A percentile compares a stretch with the other conserved stretches of the same genome.
phyloP scores from a whole-genome alignment of 2,329 filamentous ascomycete genomes.

The Stachybotrys echinatus region DNA sequence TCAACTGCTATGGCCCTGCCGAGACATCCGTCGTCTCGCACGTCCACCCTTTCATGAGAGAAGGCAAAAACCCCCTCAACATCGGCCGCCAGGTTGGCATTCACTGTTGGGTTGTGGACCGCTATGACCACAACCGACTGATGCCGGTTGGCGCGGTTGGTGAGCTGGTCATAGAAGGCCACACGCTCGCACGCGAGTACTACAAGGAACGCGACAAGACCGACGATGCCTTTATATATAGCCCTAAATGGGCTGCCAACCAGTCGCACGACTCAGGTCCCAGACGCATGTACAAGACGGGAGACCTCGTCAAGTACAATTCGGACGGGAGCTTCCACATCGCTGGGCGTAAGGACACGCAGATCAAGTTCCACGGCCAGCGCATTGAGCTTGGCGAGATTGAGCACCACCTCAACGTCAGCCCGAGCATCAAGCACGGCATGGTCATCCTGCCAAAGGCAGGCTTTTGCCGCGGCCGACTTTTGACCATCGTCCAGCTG shows the following conservation, averaged over 20 bases:
- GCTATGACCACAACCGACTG: conserved; percentile 16
- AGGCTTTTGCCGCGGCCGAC: conserved; percentile 10
- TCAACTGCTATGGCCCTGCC: conserved; percentile 15
- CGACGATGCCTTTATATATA: conserved; percentile 19
- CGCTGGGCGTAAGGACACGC: conserved; percentile 19
- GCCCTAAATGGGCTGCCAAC: conserved; percentile 7
- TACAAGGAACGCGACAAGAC: conserved; percentile 31
- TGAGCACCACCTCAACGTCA: conserved; percentile 18
- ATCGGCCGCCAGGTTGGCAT: conserved; percentile 12
- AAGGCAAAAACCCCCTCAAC: conserved; percentile 14
- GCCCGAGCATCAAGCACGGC: conserved; percentile 12
- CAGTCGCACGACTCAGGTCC: not conserved
- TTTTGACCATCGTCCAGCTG: conserved; percentile 9
- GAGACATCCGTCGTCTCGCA: conserved; percentile 15
- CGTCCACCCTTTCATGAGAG: conserved; percentile 7
- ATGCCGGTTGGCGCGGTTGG: conserved; percentile 23
- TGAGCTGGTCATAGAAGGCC: conserved; percentile 29
- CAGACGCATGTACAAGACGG: conserved; percentile 14
- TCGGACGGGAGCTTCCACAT: conserved; percentile 16
- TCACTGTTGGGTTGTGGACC: conserved; percentile 20
- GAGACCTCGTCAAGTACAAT: conserved; percentile 18
- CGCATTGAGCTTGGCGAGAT: conserved; percentile 25
- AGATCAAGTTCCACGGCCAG: conserved; percentile 28
- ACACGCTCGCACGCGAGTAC: conserved; percentile 43
- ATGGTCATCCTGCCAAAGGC: conserved; percentile 11